Percentiles rank a stretch among this genome's conserved stretches.
These are phyloP conservation scores for Neohortaea acidophila DNA, from an alignment of 495 filamentous ascomycete genomes.

Conservation along the genomic window DNA sequence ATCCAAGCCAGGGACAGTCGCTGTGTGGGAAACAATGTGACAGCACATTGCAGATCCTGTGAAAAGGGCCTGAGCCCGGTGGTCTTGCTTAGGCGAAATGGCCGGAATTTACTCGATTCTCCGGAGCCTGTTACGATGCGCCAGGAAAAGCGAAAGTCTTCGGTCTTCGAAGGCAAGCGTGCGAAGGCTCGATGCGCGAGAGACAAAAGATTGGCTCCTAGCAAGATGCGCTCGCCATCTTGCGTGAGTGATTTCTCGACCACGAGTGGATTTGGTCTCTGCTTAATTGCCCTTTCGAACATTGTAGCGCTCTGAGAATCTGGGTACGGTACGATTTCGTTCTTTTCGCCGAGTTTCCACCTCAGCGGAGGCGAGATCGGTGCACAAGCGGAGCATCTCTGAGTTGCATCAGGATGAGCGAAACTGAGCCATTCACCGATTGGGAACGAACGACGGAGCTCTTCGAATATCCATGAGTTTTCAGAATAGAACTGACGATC, in stretches of 20 bases:
- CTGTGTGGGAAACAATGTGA: slow-evolving; percentile 39
- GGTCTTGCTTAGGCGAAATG: background rate
- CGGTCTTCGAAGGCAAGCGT: slow-evolving; percentile 1
- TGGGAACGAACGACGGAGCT: slow-evolving; percentile 3
- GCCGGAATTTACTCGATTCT: background rate
- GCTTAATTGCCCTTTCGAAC: slow-evolving; percentile 36
- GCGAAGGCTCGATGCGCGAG: slow-evolving; percentile 41
- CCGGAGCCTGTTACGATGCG: slow-evolving; percentile 26
- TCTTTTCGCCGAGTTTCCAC: slow-evolving; percentile 25
- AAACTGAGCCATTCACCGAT: slow-evolving; percentile 3
- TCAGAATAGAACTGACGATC: too few relatives aligned
- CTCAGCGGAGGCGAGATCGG: slow-evolving; percentile 29
- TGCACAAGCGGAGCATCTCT: slow-evolving; percentile 23
- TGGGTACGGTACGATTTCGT: slow-evolving; percentile 27
- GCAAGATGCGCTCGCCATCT: too few relatives aligned
- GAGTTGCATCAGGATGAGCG: too few relatives aligned
- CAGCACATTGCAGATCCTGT: slow-evolving; percentile 31
- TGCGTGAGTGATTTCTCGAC: slow-evolving; percentile 24
- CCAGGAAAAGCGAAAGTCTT: background rate
- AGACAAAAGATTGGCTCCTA: slow-evolving; percentile 41
- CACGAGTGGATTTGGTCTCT: slow-evolving; percentile 34
- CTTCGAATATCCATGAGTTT: slow-evolving; percentile 10
- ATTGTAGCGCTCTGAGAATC: slow-evolving; percentile 31
- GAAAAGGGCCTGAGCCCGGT: background rate
- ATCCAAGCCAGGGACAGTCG: slow-evolving; percentile 52